A percentile compares a stretch with the other conserved stretches of the same genome.
phyloP scores from a whole-genome alignment of 139 green algal species.

The Closterium sp. region DNA sequence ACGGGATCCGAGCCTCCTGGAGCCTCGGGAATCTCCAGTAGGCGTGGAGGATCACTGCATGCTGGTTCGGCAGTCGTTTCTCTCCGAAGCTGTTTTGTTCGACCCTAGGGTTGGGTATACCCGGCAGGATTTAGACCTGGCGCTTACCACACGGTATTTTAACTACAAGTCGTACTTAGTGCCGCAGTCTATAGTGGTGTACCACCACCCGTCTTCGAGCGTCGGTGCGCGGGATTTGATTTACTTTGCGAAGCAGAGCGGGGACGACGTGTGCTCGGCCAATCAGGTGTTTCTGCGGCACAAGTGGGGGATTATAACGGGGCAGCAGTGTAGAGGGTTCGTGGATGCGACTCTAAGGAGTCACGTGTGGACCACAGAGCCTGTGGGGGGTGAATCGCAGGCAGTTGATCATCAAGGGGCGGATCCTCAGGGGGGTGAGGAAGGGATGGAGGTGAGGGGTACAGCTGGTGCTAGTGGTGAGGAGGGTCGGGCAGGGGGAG shows the following conservation, averaged over 20 bases:
- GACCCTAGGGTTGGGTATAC: slow-evolving; percentile 5
- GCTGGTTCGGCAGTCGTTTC: slow-evolving; percentile 10
- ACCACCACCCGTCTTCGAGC: slow-evolving; percentile 1
- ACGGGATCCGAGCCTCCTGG: neutral
- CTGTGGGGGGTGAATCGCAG: no score
- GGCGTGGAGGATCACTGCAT: slow-evolving; percentile 23
- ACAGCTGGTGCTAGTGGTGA: neutral
- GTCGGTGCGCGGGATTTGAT: neutral
- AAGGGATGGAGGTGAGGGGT: neutral
- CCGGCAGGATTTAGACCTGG: slow-evolving; percentile 10
- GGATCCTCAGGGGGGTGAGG: neutral
- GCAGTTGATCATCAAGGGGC: no score
- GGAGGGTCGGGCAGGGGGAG: neutral
- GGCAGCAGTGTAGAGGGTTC: slow-evolving; percentile 28
- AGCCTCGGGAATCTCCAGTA: neutral
- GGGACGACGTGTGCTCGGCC: slow-evolving; percentile 1
- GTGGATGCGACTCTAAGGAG: neutral
- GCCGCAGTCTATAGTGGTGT: slow-evolving; percentile 10
- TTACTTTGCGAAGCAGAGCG: slow-evolving; percentile 16
- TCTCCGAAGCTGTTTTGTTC: slow-evolving; percentile 10
- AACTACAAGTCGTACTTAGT: slow-evolving; percentile 16
- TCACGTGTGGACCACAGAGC: neutral
- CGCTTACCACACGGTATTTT: neutral
- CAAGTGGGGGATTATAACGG: slow-evolving; percentile 23
- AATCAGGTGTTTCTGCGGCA: slow-evolving; percentile 20